Percentiles rank a stretch among this genome's conserved stretches.
Conservation (phyloP, 2,329 filamentous ascomycete genomes). For the Hypoxylon sp. region DNA sequence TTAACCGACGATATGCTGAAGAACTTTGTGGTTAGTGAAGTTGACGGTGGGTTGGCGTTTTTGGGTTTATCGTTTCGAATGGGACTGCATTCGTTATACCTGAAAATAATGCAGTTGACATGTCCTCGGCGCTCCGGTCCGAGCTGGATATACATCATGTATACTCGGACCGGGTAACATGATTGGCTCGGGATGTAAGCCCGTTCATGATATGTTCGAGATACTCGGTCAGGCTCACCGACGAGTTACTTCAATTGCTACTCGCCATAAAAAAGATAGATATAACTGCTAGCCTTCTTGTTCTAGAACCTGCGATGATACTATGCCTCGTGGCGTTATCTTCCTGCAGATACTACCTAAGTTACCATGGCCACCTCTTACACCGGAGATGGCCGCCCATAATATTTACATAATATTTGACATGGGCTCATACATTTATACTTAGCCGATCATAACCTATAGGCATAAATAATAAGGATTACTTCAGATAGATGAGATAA, state of each 20-base stretch:
- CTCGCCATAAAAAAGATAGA: neutral
- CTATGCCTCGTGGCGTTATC: neutral
- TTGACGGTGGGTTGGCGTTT: neutral
- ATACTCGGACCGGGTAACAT: neutral
- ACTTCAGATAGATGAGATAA: neutral
- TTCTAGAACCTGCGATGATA: neutral
- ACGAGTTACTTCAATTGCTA: neutral
- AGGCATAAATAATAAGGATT: neutral
- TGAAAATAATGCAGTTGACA: neutral
- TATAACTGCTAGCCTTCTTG: neutral
- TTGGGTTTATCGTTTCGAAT: neutral
- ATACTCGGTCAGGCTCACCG: neutral
- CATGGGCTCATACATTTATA: neutral
- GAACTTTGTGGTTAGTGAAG: neutral
- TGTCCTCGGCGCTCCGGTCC: neutral
- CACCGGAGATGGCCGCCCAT: neutral
- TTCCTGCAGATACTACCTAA: neutral
- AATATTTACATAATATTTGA: neutral
- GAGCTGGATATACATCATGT: neutral
- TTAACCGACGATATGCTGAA: neutral
- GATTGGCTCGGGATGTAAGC: neutral
- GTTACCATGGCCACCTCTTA: neutral
- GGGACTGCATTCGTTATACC: slow-evolving; percentile 6
- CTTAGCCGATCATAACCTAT: neutral
- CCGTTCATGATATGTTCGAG: neutral